These are phyloP conservation scores for Thraustochytrium sp. DNA, from an alignment of 352 stramenopile species.

Conservation along the genomic window DNA sequence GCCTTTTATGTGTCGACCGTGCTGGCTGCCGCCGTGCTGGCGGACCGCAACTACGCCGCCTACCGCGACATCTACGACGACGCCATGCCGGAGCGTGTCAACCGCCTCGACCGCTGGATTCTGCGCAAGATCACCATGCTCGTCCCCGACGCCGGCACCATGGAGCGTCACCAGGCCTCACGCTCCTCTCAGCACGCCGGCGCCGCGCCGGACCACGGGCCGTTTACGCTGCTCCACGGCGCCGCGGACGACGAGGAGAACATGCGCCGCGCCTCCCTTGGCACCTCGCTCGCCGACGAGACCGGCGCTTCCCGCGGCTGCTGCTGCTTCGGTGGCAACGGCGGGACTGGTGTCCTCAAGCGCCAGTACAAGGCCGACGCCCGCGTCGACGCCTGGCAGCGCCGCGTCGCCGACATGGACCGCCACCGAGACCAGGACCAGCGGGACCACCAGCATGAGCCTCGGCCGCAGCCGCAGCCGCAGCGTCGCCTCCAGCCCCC, in stretches of 20 bases:
- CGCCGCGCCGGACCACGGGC: neutral
- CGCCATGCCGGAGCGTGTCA: neutral
- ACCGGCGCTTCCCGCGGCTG: neutral
- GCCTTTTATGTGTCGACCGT: constrained; percentile 19
- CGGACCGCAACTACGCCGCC: constrained; percentile 21
- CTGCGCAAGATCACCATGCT: neutral
- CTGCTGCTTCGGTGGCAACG: neutral
- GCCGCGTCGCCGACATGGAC: neutral
- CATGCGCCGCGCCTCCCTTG: neutral
- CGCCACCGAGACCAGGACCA: neutral
- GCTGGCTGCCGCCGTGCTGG: neutral
- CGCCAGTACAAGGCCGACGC: neutral
- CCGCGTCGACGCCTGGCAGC: constrained; percentile 14
- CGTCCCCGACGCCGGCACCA: neutral
- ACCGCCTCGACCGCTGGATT: neutral
- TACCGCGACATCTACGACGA: constrained; percentile 26
- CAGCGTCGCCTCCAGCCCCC: neutral
- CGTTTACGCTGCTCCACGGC: neutral
- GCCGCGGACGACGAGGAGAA: neutral
- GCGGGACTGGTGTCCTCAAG: neutral
- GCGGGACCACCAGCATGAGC: neutral
- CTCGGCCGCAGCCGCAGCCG: neutral
- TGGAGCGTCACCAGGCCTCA: neutral
- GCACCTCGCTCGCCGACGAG: neutral
- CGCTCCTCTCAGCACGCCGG: neutral